Conservation (phyloP, 1,284 basidiomycete species). For the Papiliotrema nemorosa region DNA sequence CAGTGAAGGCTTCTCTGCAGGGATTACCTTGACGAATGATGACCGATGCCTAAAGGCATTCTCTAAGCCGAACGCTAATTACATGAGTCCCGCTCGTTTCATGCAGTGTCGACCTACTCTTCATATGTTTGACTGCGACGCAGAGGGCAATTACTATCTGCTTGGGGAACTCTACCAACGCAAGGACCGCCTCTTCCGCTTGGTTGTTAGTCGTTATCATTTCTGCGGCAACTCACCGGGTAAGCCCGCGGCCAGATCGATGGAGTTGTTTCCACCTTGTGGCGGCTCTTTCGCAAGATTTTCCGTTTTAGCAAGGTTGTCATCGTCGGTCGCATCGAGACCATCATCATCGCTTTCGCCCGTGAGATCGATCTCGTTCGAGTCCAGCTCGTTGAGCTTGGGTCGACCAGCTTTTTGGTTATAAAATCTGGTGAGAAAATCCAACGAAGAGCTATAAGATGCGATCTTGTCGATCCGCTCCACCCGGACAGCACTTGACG, state of each 20-base stretch:
- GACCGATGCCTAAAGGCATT: slow-evolving; percentile 68
- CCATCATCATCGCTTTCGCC: slow-evolving; percentile 4
- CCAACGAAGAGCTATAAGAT: slow-evolving; percentile 69
- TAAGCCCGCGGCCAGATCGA: slow-evolving; percentile 23
- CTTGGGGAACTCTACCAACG: slow-evolving; percentile 69
- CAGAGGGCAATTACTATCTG: slow-evolving; percentile 63
- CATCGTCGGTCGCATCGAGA: background rate
- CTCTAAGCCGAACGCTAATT: slow-evolving; percentile 64
- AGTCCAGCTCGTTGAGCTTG: background rate
- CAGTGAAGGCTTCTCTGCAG: slow-evolving; percentile 5
- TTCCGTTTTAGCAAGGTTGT: background rate
- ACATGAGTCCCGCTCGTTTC: no score
- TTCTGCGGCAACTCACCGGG: slow-evolving; percentile 16
- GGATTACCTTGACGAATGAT: slow-evolving; percentile 61
- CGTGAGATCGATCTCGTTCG: slow-evolving; percentile 4
- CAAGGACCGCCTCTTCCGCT: slow-evolving; percentile 41
- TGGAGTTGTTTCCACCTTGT: background rate
- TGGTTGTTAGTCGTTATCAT: slow-evolving; percentile 5
- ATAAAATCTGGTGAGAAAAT: slow-evolving; percentile 70
- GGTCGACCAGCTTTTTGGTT: slow-evolving; percentile 18
- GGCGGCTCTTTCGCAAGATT: background rate
- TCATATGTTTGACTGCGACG: slow-evolving; percentile 71
- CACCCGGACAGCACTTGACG: slow-evolving; percentile 52
- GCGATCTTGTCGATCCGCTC: slow-evolving; percentile 63
- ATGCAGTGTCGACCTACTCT: slow-evolving; percentile 30